phyloP scores from a whole-genome alignment of 1,284 basidiomycete species.

The Pseudozyma flocculosa region DNA sequence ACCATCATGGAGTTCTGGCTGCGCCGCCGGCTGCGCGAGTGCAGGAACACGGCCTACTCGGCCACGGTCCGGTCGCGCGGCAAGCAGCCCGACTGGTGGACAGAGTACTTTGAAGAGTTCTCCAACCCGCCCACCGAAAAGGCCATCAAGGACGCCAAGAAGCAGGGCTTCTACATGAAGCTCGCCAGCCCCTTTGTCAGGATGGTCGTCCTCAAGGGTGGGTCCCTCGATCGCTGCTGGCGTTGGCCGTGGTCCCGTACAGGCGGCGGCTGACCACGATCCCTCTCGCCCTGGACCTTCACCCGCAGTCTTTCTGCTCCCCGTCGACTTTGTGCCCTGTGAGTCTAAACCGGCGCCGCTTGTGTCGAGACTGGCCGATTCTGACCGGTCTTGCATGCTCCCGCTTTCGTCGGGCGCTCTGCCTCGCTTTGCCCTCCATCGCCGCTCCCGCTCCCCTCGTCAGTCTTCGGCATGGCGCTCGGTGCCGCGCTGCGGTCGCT shows the following conservation, averaged over 20 bases:
- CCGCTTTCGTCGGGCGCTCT: not conserved
- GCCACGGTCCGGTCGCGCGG: constrained; percentile 50
- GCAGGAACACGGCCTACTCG: constrained; percentile 43
- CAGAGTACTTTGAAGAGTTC: constrained; percentile 54
- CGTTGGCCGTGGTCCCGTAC: too few relatives aligned
- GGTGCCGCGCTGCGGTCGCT: constrained; percentile 41
- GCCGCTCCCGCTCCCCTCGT: not conserved
- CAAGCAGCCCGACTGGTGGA: constrained; percentile 53
- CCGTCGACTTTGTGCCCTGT: constrained; percentile 50
- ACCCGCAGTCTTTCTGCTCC: constrained; percentile 42
- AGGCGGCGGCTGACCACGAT: too few relatives aligned
- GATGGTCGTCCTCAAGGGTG: constrained; percentile 41
- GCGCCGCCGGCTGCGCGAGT: constrained; percentile 34
- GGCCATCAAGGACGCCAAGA: constrained; percentile 41
- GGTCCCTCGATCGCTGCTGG: too few relatives aligned
- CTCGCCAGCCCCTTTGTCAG: constrained; percentile 39
- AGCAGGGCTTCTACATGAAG: constrained; percentile 39
- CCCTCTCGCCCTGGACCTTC: too few relatives aligned
- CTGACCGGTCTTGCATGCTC: not conserved
- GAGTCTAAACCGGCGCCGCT: not conserved
- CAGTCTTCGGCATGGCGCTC: constrained; percentile 39
- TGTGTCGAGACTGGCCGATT: not conserved
- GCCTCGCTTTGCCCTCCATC: too few relatives aligned
- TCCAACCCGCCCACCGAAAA: constrained; percentile 44
- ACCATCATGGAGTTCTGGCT: constrained; percentile 54